Evolutionary conservation across 768 basidiomycete species (phyloP).

Genomic region (Panellus pusillus): DNA sequence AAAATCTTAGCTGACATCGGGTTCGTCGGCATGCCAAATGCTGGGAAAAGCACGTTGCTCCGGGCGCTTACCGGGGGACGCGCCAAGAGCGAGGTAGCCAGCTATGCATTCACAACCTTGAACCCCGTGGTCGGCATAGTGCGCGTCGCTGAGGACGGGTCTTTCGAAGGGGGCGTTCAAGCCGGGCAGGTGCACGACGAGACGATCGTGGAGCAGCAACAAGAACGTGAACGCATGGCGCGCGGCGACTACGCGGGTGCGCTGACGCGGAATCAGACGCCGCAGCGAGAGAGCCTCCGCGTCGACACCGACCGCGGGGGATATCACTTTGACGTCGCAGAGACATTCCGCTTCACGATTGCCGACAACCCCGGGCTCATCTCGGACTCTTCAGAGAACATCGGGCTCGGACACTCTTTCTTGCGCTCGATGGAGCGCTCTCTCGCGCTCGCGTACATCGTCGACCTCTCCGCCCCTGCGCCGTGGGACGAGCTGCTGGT

Average conservation of each 20-base stretch:
- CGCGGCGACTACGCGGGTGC: constrained; percentile 53
- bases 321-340: constrained; percentile 58
- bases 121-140: constrained; percentile 94
- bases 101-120: constrained; percentile 93
- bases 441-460: constrained; percentile 86
- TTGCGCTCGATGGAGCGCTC: constrained; percentile 91
- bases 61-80: constrained; percentile 86
- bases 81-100: constrained; percentile 81
- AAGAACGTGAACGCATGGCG: constrained; percentile 45
- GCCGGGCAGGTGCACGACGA: constrained; percentile 62
- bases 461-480: constrained; percentile 74
- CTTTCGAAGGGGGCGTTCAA: constrained; percentile 61
- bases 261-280: constrained; percentile 49
- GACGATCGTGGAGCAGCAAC: constrained; percentile 55
- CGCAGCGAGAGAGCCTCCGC: constrained; percentile 13
- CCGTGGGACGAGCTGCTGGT: constrained; percentile 79
- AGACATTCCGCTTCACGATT: constrained; percentile 88
- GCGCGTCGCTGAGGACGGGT: constrained; percentile 76
- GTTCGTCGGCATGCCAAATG: constrained; percentile 94
- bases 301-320: constrained; percentile 34
- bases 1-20: constrained; percentile 95
- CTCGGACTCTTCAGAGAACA: constrained; percentile 78
- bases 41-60: constrained; percentile 88
- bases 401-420: constrained; percentile 93
- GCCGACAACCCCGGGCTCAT: constrained; percentile 97